Conservation (phyloP, 2,329 filamentous ascomycete species). For the Huntiella moniliformis region DNA sequence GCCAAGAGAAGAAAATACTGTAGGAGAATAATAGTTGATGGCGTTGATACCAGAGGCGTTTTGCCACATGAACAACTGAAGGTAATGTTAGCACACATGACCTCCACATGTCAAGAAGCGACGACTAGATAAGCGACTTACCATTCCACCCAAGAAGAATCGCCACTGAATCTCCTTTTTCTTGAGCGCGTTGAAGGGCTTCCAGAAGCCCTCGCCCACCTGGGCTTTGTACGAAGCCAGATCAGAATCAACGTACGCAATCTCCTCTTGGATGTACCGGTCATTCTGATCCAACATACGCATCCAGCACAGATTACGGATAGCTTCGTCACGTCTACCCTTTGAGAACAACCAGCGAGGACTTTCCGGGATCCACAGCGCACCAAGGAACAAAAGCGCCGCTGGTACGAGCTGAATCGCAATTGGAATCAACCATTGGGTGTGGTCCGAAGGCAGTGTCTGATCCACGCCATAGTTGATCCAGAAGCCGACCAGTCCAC, state of each 20-base stretch:
- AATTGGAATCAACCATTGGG: constrained; percentile 51
- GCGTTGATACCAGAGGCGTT: constrained; percentile 60
- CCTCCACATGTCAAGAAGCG: too few species aligned
- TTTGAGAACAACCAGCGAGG: constrained; percentile 52
- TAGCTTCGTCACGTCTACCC: constrained; percentile 38
- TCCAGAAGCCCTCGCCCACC: constrained; percentile 57
- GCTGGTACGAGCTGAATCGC: constrained; percentile 46
- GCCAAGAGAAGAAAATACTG: constrained; percentile 40
- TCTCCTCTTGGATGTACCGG: constrained; percentile 53
- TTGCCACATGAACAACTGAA: constrained; percentile 53
- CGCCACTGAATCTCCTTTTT: constrained; percentile 45
- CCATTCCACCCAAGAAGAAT: constrained; percentile 50
- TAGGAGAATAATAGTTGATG: constrained; percentile 52
- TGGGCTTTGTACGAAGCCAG: constrained; percentile 43
- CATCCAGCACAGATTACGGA: constrained; percentile 44
- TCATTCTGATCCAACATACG: constrained; percentile 36
- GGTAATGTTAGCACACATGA: background rate
- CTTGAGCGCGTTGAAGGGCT: constrained; percentile 42
- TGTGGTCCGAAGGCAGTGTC: constrained; percentile 48
- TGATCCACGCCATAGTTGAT: constrained; percentile 52
- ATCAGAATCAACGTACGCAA: constrained; percentile 50
- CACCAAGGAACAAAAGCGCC: constrained; percentile 39
- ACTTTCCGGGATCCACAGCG: constrained; percentile 48
- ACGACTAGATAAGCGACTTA: background rate
- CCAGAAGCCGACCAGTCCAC: constrained; percentile 46